Base-by-base conservation (phyloP, 2,329 filamentous ascomycete species). In the Colletotrichum tropicale region DNA sequence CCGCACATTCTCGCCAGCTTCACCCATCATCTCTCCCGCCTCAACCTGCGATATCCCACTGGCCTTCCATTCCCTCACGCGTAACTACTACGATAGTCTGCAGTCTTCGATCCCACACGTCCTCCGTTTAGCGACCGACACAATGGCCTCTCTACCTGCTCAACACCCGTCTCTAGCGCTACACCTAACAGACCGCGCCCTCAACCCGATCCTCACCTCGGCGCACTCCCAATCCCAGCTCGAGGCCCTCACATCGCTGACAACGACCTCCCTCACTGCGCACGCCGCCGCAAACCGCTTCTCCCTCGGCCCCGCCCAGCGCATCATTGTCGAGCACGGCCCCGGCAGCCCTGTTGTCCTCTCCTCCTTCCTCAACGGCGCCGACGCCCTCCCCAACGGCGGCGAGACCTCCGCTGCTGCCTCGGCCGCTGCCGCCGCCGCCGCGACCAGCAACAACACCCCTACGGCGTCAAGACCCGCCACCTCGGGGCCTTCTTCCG, bases 271-370 rank as follows among this genome's bases (percentile, higher is more conserved):
- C 18, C 86, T 92, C 28, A 86, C 85, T 75, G 88, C 89, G 15
- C 88, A 90, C 79, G 88, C 90, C 61, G 85, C 90, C 65, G 88
- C 89, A 7, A 83, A 84, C 38, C 88, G 90, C 66, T 85, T 92
- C 8, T 87, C 86, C 62, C 86, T 91, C 58, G 91, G 91, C 78
- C 79, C 81, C 8, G 89, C 90, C 4, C 86, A 89, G 79, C 89
- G 91, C 81, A 87, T 93, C 77, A 89, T 92, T 82, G 87, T 92
- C 80, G 91, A 92, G 80, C 89, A 90, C 80, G 84, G 83, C 4
- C 83, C 85, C 52, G 83, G 83, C 65, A 86, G 85, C 26, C 82
- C 86, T 77, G 82, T 87, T 65, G 81, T 88, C 60, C 79, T 88
- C 30, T 83, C 88, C 76, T 88, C 87, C 28, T 90, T 87, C 79